Evolutionary conservation across 306 rosid genomes (phyloP).

Genomic region (Psophocarpus tetragonolobus): DNA sequence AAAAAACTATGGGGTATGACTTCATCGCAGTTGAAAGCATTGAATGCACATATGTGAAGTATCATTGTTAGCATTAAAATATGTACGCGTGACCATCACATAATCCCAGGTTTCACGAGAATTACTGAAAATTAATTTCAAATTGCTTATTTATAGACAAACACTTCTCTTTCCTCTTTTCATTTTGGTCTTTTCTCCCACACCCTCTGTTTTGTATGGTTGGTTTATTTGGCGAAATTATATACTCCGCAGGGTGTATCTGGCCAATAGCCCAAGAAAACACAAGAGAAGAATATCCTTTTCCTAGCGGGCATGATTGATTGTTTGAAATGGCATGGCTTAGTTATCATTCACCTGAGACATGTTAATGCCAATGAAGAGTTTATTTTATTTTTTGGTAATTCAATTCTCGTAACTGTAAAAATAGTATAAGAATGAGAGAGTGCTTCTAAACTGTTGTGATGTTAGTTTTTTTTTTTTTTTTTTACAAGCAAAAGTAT

Average conservation of each 20-base stretch:
- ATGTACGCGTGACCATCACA: constrained; percentile 18
- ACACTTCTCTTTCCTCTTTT: not conserved
- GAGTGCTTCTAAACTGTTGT: not conserved
- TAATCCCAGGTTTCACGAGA: constrained; percentile 27
- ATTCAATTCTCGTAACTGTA: not conserved
- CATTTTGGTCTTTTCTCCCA: not conserved
- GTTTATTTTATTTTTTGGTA: not conserved
- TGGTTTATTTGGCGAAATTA: not conserved
- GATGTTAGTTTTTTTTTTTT: too few species aligned
- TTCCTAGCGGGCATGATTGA: constrained; percentile 14
- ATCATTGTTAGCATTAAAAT: constrained; percentile 10
- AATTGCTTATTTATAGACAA: not conserved
- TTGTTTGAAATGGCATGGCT: not conserved
- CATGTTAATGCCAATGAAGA: not conserved
- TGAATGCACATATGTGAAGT: not conserved
- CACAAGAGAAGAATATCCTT: not conserved
- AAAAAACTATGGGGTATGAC: constrained; percentile 22
- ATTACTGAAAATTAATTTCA: not conserved
- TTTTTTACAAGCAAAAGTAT: too few species aligned
- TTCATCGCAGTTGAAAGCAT: not conserved
- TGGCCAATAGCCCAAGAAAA: not conserved
- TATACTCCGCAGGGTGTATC: not conserved
- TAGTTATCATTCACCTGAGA: not conserved
- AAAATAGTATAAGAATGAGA: not conserved
- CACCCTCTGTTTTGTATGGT: not conserved